phyloP scores from a whole-genome alignment of 345 rosid genomes.

The Pugionium cornutum region DNA sequence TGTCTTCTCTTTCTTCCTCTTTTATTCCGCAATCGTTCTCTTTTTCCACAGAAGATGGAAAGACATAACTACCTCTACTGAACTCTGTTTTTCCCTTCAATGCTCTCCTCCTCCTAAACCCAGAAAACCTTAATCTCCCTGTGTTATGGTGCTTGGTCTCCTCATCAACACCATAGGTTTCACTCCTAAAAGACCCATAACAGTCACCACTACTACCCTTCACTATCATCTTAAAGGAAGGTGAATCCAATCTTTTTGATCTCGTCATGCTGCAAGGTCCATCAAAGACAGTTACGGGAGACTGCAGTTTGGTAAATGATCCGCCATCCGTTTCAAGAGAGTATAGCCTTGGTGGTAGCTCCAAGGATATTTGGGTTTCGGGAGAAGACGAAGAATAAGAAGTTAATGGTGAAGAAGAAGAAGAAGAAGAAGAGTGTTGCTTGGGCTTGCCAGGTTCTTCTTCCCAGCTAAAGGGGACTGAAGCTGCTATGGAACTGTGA shows the following conservation, averaged over 20 bases:
- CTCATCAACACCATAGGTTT: conserved; percentile 28
- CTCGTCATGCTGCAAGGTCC: conserved; percentile 38
- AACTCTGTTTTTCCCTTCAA: conserved; percentile 50
- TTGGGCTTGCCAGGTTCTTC: conserved; percentile 89
- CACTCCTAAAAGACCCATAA: conserved; percentile 46
- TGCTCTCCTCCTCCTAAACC: conserved; percentile 49
- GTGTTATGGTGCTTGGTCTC: conserved; percentile 7
- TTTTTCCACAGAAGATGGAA: conserved; percentile 54
- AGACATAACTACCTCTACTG: conserved; percentile 62
- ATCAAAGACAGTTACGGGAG: conserved; percentile 54
- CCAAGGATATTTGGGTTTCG: conserved; percentile 49
- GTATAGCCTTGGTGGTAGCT: conserved; percentile 61
- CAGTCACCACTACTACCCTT: conserved; percentile 29
- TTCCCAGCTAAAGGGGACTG: conserved; percentile 89
- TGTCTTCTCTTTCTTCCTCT: conserved; percentile 27
- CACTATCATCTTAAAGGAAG: conserved; percentile 40
- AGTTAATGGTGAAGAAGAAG: conserved; percentile 2
- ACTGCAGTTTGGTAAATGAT: conserved; percentile 41
- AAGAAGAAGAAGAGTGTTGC: conserved; percentile 37
- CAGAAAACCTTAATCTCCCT: conserved; percentile 35
- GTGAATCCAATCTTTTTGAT: conserved; percentile 43
- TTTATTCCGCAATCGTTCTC: conserved; percentile 34
- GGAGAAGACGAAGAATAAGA: conserved; percentile 33
- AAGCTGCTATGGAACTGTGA: conserved; percentile 50
- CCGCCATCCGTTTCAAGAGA: conserved; percentile 41